Evolutionary conservation across 2,329 filamentous ascomycete genomes (phyloP), one percentile per base, ranked within the genome.

Genomic region (Sporothrix mexicana): DNA sequence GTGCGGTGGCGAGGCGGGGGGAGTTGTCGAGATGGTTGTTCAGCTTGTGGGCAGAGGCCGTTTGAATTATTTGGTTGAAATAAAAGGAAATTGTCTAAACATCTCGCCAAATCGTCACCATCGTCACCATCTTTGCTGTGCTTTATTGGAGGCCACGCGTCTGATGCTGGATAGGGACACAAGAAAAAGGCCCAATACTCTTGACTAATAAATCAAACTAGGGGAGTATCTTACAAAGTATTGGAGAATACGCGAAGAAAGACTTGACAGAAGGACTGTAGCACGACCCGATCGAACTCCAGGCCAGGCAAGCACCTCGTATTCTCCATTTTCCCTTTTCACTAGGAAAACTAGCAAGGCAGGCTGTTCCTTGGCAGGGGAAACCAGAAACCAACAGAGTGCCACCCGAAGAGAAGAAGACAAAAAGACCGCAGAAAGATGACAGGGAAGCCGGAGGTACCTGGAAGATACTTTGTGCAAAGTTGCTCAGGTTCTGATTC

Each of bases 361-460:
- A 55, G 51, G n/a, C 12, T 55, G 30, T 55, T 55, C 20, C 51
- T 55, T 55, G 51, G 51, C 51, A 55, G 51, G n/a, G 20, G 20
- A 53, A 30, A 30, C 30, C 30, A 30, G 20, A 53, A 30, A 30
- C 30, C 30, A 30, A 5, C 30, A 30, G 30, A 30, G 30, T 2
- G 30, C 30, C 30, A 30, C 30, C 30, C 3, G 5, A 30, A 5
- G 5, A 6, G 23, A 55, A 23, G 12, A n/a, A n/a, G 8, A 13
- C 9, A 3, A 1, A 36, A 43, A 9, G n/a, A 23, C 12, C 25
- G n/a, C 2, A 41, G 13, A 62, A n/a, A 23, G 43, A 20, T 5
- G 41, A 45, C 61, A 64, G 41, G 61, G 41, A 64, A 25, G 61
- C 41, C 20, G 13, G 61, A n/a, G 61, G 41, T 64, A 64, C 61